Evolutionary conservation across 352 stramenopile species (phyloP).

Genomic region (Globisporangium sylvaticum): DNA sequence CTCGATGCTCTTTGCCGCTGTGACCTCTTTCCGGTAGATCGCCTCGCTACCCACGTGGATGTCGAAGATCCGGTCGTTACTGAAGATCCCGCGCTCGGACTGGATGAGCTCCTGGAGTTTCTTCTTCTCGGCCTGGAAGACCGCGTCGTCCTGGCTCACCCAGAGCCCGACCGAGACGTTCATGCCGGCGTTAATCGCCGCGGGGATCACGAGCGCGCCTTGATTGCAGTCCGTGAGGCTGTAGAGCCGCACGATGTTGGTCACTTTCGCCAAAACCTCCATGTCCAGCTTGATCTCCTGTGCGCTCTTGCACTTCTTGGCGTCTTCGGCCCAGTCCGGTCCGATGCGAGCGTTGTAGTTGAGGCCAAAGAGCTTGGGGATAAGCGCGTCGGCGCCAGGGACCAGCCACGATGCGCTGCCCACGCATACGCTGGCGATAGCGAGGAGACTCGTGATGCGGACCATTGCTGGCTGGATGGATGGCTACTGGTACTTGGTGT

Average conservation of each 20-base stretch:
- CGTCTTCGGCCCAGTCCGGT: slow-evolving; percentile 39
- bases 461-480: not conserved
- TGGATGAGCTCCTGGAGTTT: slow-evolving; percentile 32
- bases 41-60: slow-evolving; percentile 73
- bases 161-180: slow-evolving; percentile 61
- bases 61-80: slow-evolving; percentile 27
- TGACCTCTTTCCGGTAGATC: slow-evolving; percentile 62
- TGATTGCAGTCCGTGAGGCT: slow-evolving; percentile 61
- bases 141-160: slow-evolving; percentile 32
- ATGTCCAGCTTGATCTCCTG: slow-evolving; percentile 39
- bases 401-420: not conserved
- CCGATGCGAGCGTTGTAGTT: slow-evolving; percentile 66
- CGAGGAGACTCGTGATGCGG: not conserved
- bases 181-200: slow-evolving; percentile 39
- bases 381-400: not conserved
- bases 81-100: slow-evolving; percentile 13
- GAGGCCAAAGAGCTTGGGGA: slow-evolving; percentile 39
- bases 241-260: slow-evolving; percentile 38
- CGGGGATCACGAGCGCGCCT: slow-evolving; percentile 33
- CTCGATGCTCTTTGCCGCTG: slow-evolving; percentile 30
- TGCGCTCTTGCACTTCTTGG: slow-evolving; percentile 45
- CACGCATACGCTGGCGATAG: not conserved
- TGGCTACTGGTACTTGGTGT: not conserved
- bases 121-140: slow-evolving; percentile 42
- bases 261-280: slow-evolving; percentile 33